A percentile compares a stretch with the other conserved stretches of the same genome.
These are phyloP conservation scores for Phytophthora colocasiae DNA, from an alignment of 352 stramenopile genomes.

Conservation along the genomic window DNA sequence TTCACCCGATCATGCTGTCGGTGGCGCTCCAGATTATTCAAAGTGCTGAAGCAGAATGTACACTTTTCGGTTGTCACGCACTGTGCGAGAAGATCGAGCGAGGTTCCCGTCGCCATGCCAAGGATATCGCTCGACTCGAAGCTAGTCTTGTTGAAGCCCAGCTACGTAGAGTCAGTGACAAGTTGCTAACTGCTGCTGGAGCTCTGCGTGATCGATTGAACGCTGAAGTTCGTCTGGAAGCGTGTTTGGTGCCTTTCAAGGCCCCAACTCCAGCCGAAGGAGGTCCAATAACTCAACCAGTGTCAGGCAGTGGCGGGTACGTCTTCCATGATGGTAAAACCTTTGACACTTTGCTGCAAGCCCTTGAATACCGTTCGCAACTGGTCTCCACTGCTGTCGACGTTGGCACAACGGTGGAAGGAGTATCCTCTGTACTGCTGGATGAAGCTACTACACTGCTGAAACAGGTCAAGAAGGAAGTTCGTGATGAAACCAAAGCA, in stretches of 20 bases:
- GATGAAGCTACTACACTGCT: constrained; percentile 64
- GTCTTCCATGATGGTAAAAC: constrained; percentile 60
- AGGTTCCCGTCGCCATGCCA: constrained; percentile 55
- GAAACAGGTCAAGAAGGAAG: constrained; percentile 86
- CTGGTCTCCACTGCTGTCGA: constrained; percentile 66
- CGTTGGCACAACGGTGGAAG: constrained; percentile 46
- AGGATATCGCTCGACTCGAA: constrained; percentile 70
- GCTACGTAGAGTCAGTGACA: constrained; percentile 56
- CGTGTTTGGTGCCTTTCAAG: constrained; percentile 59
- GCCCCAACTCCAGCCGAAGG: constrained; percentile 11
- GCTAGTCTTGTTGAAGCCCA: constrained; percentile 67
- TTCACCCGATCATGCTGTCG: constrained; percentile 61
- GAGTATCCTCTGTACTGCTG: constrained; percentile 58
- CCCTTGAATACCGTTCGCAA: constrained; percentile 67
- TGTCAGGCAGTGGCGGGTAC: constrained; percentile 37
- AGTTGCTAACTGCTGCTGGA: constrained; percentile 53
- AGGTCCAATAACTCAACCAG: constrained; percentile 6
- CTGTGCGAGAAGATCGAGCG: constrained; percentile 69
- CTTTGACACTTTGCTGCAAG: constrained; percentile 66
- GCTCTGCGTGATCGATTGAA: constrained; percentile 64
- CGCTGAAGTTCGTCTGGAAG: constrained; percentile 73
- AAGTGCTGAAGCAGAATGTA: constrained; percentile 80
- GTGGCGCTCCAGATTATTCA: constrained; percentile 71
- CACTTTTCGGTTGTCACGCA: constrained; percentile 77
- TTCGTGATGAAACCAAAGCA: constrained; percentile 79